phyloP scores from a whole-genome alignment of 495 filamentous ascomycete species.

The Neurospora terricola region DNA sequence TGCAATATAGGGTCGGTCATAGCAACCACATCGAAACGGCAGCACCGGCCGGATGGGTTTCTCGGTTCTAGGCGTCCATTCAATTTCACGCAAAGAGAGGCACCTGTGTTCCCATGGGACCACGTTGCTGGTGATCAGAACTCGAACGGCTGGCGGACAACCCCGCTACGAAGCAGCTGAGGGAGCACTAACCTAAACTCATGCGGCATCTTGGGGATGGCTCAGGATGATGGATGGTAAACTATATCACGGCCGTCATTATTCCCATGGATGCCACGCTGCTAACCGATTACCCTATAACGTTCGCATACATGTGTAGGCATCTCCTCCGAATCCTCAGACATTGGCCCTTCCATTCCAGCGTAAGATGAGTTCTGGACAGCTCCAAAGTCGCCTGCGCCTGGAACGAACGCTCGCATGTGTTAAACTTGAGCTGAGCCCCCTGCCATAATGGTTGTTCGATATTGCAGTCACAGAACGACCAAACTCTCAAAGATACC shows the following conservation, averaged over 20 bases:
- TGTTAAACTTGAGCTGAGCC: not conserved
- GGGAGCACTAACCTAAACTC: not conserved
- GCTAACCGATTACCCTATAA: not conserved
- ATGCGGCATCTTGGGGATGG: not conserved
- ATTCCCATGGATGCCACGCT: slow-evolving; percentile 9
- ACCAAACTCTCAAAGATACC: not conserved
- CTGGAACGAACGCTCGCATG: not conserved
- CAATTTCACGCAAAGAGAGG: not conserved
- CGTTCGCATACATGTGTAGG: not conserved
- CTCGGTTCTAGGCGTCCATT: slow-evolving; percentile 3
- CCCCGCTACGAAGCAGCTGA: slow-evolving; percentile 1
- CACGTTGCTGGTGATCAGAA: slow-evolving; percentile 1
- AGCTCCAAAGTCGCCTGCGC: not conserved
- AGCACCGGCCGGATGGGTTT: slow-evolving; percentile 7
- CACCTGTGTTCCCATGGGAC: not conserved
- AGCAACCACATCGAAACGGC: slow-evolving; percentile 3
- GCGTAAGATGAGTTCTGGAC: not conserved
- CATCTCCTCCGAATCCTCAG: not conserved
- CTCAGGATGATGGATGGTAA: not conserved
- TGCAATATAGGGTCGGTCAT: slow-evolving; percentile 18
- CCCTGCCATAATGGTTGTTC: not conserved
- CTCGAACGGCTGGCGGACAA: not conserved
- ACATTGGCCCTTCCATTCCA: not conserved
- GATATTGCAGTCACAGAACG: not conserved
- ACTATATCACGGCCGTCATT: not conserved